Conservation (phyloP, 306 rosid genomes). For the Prunus kanzakura region DNA sequence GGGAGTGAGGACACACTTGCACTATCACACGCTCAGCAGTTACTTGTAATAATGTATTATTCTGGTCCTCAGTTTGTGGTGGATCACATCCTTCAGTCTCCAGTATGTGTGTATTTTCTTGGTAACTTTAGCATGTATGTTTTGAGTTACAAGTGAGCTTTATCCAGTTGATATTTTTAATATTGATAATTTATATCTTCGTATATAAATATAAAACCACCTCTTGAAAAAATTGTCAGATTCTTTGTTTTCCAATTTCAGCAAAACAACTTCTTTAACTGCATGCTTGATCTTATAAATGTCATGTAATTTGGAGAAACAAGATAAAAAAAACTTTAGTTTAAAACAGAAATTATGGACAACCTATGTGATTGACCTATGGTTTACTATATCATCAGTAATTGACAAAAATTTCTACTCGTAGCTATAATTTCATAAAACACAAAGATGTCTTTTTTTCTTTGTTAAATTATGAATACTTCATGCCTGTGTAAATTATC, state of each 20-base stretch:
- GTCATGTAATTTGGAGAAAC: not conserved
- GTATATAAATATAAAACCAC: not conserved
- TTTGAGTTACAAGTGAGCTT: not conserved
- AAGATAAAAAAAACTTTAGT: not conserved
- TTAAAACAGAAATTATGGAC: too few species aligned
- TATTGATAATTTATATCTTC: not conserved
- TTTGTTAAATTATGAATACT: not conserved
- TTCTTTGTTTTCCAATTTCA: not conserved
- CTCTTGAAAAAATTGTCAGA: not conserved
- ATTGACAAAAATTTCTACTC: not conserved
- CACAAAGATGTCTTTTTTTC: not conserved
- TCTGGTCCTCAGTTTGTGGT: slow-evolving; percentile 84
- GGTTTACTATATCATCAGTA: not conserved
- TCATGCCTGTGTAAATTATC: not conserved
- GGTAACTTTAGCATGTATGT: slow-evolving; percentile 12
- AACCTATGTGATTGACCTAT: too few species aligned
- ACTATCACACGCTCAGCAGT: slow-evolving; percentile 60
- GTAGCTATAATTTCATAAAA: not conserved
- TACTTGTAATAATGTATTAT: slow-evolving; percentile 68
- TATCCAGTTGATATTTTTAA: not conserved
- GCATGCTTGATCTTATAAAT: not conserved
- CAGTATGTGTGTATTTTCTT: slow-evolving; percentile 50
- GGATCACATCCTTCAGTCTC: slow-evolving; percentile 74
- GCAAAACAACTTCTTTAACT: not conserved
- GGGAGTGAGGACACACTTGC: slow-evolving; percentile 77